phyloP scores from a whole-genome alignment of 2,329 filamentous ascomycete species.

The Calonectria pteridis region DNA sequence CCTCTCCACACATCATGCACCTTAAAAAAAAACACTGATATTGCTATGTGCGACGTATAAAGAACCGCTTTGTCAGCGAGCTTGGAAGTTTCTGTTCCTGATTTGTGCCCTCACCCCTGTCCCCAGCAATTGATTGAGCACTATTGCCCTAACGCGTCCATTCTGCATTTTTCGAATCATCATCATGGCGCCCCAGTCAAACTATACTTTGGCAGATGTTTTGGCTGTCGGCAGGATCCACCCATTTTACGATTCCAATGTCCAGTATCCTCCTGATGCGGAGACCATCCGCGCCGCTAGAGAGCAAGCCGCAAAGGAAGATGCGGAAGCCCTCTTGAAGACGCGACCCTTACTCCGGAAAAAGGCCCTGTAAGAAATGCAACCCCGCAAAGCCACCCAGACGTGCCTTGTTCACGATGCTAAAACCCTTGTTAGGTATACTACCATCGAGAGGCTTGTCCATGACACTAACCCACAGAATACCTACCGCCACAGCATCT shows the following conservation, averaged over 20 bases:
- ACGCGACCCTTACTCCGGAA: slow-evolving; percentile 39
- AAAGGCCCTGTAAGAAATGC: slow-evolving; percentile 36
- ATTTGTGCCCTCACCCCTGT: background rate
- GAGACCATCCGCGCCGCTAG: slow-evolving; percentile 15
- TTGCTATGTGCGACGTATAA: background rate
- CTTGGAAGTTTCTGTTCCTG: no score
- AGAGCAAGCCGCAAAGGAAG: slow-evolving; percentile 12
- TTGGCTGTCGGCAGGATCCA: slow-evolving; percentile 51
- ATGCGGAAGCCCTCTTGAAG: background rate
- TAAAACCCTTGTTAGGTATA: slow-evolving; percentile 47
- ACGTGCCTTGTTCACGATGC: background rate
- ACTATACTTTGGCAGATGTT: slow-evolving; percentile 46
- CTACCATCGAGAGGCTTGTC: slow-evolving; percentile 49
- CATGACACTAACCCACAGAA: slow-evolving; percentile 50
- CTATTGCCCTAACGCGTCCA: background rate
- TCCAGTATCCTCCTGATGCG: slow-evolving; percentile 47
- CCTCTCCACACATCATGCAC: background rate
- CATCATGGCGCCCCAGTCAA: slow-evolving; percentile 24
- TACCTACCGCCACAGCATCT: slow-evolving; percentile 52
- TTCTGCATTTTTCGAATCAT: background rate
- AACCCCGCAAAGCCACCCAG: background rate
- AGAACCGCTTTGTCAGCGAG: background rate
- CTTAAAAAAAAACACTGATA: no score
- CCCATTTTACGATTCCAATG: slow-evolving; percentile 49
- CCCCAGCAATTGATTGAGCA: background rate